Evolutionary conservation across 2,329 filamentous ascomycete species (phyloP).

Genomic region (Epichloe typhina): DNA sequence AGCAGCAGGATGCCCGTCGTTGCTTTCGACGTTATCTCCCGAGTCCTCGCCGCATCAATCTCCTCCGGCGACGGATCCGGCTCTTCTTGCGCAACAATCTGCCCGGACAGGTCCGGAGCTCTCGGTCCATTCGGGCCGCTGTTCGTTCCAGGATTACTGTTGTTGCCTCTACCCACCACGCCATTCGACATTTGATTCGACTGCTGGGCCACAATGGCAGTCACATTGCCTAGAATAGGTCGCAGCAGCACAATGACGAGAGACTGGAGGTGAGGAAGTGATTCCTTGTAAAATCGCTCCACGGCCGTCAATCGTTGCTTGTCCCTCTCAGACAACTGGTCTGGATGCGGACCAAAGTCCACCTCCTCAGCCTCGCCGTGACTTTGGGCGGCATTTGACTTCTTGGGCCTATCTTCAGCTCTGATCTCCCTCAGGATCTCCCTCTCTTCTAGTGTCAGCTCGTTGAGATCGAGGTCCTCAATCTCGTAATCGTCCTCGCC

Average conservation of each 20-base stretch:
- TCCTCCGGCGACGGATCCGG: slow-evolving; percentile 55
- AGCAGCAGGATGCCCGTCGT: slow-evolving; percentile 79
- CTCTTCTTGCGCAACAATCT: slow-evolving; percentile 22
- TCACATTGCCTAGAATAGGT: slow-evolving; percentile 76
- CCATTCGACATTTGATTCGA: slow-evolving; percentile 32
- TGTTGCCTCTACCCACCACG: slow-evolving; percentile 22
- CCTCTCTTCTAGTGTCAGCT: slow-evolving; percentile 27
- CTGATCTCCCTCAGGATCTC: slow-evolving; percentile 29
- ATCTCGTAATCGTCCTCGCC: slow-evolving; percentile 28
- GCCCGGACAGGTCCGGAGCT: slow-evolving; percentile 18
- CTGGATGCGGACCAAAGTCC: slow-evolving; percentile 35
- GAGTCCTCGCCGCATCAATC: slow-evolving; percentile 63
- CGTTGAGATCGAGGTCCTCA: slow-evolving; percentile 33
- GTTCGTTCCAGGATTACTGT: slow-evolving; percentile 25
- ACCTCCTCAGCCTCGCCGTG: slow-evolving; percentile 17
- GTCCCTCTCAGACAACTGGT: slow-evolving; percentile 36
- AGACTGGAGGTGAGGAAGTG: slow-evolving; percentile 79
- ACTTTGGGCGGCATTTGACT: slow-evolving; percentile 7
- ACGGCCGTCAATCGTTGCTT: slow-evolving; percentile 57
- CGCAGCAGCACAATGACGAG: slow-evolving; percentile 87
- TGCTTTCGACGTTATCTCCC: slow-evolving; percentile 84
- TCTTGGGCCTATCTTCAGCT: slow-evolving; percentile 21
- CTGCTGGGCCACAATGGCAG: slow-evolving; percentile 60
- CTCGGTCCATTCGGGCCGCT: slow-evolving; percentile 22
- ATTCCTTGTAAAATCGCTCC: slow-evolving; percentile 67